Conservation (phyloP, 495 filamentous ascomycete genomes). For the Annulohypoxylon moriforme region DNA sequence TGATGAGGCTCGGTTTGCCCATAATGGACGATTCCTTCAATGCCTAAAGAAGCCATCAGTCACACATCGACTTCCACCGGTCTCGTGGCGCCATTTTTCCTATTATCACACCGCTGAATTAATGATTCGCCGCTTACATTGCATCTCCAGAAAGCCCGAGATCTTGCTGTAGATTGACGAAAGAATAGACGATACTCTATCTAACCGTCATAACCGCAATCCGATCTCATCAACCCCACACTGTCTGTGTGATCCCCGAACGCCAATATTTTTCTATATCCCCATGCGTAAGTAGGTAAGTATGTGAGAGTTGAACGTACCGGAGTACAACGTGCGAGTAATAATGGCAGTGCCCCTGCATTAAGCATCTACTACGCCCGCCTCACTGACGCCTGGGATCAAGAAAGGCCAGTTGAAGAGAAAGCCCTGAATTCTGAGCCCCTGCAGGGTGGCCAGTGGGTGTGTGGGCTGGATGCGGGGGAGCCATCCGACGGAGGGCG, state of each 20-base stretch:
- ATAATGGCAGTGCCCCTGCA: conserved; percentile 31
- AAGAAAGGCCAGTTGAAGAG: conserved; percentile 13
- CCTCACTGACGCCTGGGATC: conserved; percentile 29
- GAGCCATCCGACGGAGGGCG: too few species aligned
- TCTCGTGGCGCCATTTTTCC: conserved; percentile 4
- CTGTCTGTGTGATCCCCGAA: conserved; percentile 29
- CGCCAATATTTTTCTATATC: background rate
- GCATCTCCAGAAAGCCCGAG: conserved; percentile 7
- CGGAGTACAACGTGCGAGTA: conserved; percentile 26
- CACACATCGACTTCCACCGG: conserved; percentile 1
- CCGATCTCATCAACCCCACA: conserved; percentile 21
- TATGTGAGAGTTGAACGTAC: background rate
- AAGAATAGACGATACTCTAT: conserved; percentile 1
- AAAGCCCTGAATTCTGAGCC: conserved; percentile 16
- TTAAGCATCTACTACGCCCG: conserved; percentile 31
- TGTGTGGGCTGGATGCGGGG: conserved; percentile 36
- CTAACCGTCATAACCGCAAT: conserved; percentile 3
- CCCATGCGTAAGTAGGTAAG: background rate
- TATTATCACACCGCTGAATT: conserved; percentile 23
- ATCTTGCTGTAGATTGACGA: conserved; percentile 10
- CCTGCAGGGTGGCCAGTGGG: conserved; percentile 22
- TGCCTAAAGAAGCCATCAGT: conserved; percentile 12
- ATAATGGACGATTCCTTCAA: background rate
- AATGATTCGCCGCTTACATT: conserved; percentile 15
- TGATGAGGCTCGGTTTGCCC: conserved; percentile 26